Evolutionary conservation across 257 asterid genomes (phyloP).

Genomic region (Lycium ferocissimum): DNA sequence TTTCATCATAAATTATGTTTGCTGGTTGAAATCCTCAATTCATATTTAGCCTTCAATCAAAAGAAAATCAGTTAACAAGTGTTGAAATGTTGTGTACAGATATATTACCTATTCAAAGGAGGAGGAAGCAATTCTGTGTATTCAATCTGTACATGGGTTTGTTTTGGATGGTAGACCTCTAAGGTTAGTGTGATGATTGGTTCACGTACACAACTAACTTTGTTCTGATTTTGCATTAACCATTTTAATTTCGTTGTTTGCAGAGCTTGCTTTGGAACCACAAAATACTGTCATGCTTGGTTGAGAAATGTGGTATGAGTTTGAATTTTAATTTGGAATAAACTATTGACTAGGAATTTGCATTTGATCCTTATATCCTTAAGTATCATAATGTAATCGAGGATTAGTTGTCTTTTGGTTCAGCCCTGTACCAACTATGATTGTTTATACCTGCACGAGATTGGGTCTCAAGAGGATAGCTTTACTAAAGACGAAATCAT

Average conservation of each 20-base stretch:
- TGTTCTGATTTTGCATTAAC: slow-evolving; percentile 18
- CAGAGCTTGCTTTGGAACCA: slow-evolving; percentile 96
- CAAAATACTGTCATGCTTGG: slow-evolving; percentile 94
- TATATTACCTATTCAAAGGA: slow-evolving; percentile 89
- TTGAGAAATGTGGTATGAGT: slow-evolving; percentile 74
- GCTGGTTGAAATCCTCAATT: slow-evolving; percentile 11
- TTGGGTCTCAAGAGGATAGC: slow-evolving; percentile 88
- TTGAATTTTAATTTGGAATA: slow-evolving; percentile 26
- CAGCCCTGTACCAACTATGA: slow-evolving; percentile 95
- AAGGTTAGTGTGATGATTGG: slow-evolving; percentile 53
- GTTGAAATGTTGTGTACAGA: slow-evolving; percentile 45
- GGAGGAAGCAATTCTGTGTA: slow-evolving; percentile 93
- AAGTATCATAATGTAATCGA: slow-evolving; percentile 11
- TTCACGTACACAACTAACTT: background rate
- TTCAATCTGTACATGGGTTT: slow-evolving; percentile 93
- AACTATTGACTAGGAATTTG: background rate
- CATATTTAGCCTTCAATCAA: background rate
- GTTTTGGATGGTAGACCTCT: slow-evolving; percentile 76
- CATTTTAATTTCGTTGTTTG: slow-evolving; percentile 37
- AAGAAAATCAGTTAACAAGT: background rate
- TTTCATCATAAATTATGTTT: background rate
- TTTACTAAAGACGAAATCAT: slow-evolving; percentile 89
- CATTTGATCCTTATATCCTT: background rate
- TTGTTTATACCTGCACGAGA: slow-evolving; percentile 87
- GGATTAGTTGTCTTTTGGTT: slow-evolving; percentile 37